Conservation (phyloP, 1,139 yeast genomes). For the Hanseniaspora uvarum region DNA sequence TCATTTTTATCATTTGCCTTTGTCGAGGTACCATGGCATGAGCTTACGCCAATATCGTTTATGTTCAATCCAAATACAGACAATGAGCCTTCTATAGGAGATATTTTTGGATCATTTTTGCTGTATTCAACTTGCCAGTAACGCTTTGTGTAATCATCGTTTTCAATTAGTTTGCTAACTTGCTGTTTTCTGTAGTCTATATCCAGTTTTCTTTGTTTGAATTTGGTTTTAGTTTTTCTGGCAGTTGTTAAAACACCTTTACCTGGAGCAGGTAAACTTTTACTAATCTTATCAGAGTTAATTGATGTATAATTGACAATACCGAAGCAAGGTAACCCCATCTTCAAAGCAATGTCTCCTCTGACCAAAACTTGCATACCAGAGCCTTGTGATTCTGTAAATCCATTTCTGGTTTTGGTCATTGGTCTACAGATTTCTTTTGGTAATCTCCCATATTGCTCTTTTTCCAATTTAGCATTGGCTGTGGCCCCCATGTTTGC, state of each 20-base stretch:
- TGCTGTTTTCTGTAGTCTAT: slow-evolving; percentile 83
- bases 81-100: slow-evolving; percentile 87
- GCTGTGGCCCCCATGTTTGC: slow-evolving; percentile 96
- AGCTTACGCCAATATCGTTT: slow-evolving; percentile 84
- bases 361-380: slow-evolving; percentile 90
- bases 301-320: slow-evolving; percentile 81
- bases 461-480: slow-evolving; percentile 60
- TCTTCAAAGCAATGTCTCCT: slow-evolving; percentile 74
- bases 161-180: slow-evolving; percentile 42
- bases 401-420: slow-evolving; percentile 81
- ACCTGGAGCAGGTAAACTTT: slow-evolving; percentile 97
- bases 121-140: slow-evolving; percentile 89
- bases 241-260: slow-evolving; percentile 93
- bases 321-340: slow-evolving; percentile 96
- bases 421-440: slow-evolving; percentile 93
- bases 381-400: slow-evolving; percentile 96
- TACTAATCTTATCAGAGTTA: slow-evolving; percentile 89
- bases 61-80: slow-evolving; percentile 78
- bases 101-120: slow-evolving; percentile 73
- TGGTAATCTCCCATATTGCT: slow-evolving; percentile 81
- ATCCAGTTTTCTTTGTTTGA: slow-evolving; percentile 62
- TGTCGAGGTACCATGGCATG: slow-evolving; percentile 95
- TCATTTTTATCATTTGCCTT: slow-evolving; percentile 94
- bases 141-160: slow-evolving; percentile 40
- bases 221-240: slow-evolving; percentile 55